Evolutionary conservation across 139 green algal genomes (phyloP), one percentile per base, ranked within the genome.

Genomic region (Desmodesmus armatus): DNA sequence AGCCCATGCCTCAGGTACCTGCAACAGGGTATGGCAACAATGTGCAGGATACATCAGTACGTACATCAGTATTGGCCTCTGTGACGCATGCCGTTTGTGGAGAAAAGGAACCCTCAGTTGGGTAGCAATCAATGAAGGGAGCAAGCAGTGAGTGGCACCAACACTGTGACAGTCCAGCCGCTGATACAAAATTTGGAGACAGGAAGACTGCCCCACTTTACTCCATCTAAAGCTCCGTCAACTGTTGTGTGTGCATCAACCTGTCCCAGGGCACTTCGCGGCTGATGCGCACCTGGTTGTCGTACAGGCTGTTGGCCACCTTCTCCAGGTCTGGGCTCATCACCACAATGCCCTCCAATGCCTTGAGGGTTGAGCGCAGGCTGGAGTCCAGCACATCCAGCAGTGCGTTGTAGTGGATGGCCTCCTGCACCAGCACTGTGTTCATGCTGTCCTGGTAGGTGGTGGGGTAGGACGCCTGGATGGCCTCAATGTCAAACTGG

Each of bases 401-500:
- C 80, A 97, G 85, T 2, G 27, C 78, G 85, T 97, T 97, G 92
- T 96, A 97, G 25, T 90, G 80, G 81, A 92, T 91, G 78, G 83
- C 90, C 80, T 96, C 90, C 83, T 95, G 91, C 25, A 86, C 88
- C 58, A 98, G 88, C 85, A 98, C 95, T 15, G 95, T 98, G 93
- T 98, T 98, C 95, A 98, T 98, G 83, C 79, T 92, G 91, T 98
- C 91, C 65, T 92, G 74, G 92, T 98, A 96, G 2, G 80, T 93
- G 33, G 94, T 96, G 31, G 95, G 95, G 80, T 96, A 97, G 39
- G 49, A 15, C 19, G 80, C 69, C 11, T 44, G 51, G 41, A 98
- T 92, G 3, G 82, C 87, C 17, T 96, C 94, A 65, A 95, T 74
- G 73, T 96, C 93, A 88, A 95, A 96, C 23, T 15, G 3, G 69